Base-by-base conservation (phyloP, 345 rosid genomes). In the Trapa incisa region DNA sequence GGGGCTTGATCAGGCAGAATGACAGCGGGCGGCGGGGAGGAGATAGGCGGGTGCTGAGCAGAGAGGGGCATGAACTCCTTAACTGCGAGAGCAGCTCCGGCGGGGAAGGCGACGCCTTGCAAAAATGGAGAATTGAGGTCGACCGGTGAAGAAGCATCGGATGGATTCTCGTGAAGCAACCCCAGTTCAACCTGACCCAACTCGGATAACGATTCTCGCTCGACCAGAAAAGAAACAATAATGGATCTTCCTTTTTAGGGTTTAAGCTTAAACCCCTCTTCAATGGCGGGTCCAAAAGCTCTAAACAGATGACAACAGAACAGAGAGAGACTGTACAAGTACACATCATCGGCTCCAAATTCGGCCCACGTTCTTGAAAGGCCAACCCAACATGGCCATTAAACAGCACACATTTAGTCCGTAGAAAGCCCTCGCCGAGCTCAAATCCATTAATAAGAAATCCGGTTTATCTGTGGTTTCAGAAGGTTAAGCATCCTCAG, bases 91-190 rank as follows among this genome's bases (percentile, higher is more conserved):
- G 60, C 15, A 47, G 66, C 37, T 22, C 64, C 6, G 39, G 56
- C 9, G 73, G 68, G 50, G 67, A 65, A 17, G 73, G 11, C 2
- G 63, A 32, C 32, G 54, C 41, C 68, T 43, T 70, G 64, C 47
- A 56, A 56, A 70, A 42, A 53, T 65, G 73, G 68, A 70, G 68
- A 35, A 53, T 36, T 35, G 47, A 69, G 53, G 66, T 15, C 1
- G 66, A 69, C 14, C 71, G 71, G 47, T 33, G 65, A 39, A 69
- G 52, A 69, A 69, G 66, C 71, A 69, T 69, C 16, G 47, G 65
- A 47, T 37, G 13, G 1, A 47, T 35, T 43, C 43, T 8, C 7
- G 50, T 64, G 14, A 43, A 65, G 37, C 38, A 13, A 35, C 33
- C 35, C n/a, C 35, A 8, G 35, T 6, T 3, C 29, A 29, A 22